A percentile compares a stretch with the other conserved stretches of the same genome.
Conservation (phyloP, 352 stramenopile species). For the Phytopythium litorale region DNA sequence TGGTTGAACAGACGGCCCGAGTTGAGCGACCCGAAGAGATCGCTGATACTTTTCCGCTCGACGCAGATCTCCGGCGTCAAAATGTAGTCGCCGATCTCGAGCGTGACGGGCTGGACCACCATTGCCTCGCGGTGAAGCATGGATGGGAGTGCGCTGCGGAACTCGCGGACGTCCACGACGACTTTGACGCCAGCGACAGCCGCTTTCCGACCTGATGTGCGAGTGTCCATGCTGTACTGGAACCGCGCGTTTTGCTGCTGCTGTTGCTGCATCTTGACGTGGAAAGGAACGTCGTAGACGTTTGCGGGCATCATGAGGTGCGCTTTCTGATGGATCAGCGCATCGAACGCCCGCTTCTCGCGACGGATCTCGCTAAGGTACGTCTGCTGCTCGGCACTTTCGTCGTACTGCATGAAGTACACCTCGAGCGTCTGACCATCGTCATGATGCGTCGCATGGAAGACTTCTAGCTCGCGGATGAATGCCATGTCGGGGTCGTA, state of each 20-base stretch:
- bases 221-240: conserved; percentile 83
- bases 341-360: conserved; percentile 97
- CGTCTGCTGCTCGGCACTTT: conserved; percentile 94
- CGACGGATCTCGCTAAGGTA: conserved; percentile 93
- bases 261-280: conserved; percentile 64
- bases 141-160: conserved; percentile 93
- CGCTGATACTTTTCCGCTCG: conserved; percentile 94
- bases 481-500: conserved; percentile 96
- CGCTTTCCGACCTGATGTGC: conserved; percentile 50
- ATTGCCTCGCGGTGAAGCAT: conserved; percentile 96
- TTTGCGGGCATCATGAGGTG: conserved; percentile 88
- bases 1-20: conserved; percentile 96
- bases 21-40: conserved; percentile 96
- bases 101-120: conserved; percentile 91
- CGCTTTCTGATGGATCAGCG: conserved; percentile 95
- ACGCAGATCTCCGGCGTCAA: conserved; percentile 97
- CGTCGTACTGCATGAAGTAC: conserved; percentile 96
- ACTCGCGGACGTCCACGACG: conserved; percentile 97
- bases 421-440: conserved; percentile 56
- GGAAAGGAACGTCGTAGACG: conserved; percentile 77
- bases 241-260: conserved; percentile 16
- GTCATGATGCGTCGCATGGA: conserved; percentile 57
- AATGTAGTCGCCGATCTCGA: conserved; percentile 98
- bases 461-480: conserved; percentile 94
- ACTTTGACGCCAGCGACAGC: conserved; percentile 52